Evolutionary conservation across 257 asterid species (phyloP).

Genomic region (Gardenia jasminoides): DNA sequence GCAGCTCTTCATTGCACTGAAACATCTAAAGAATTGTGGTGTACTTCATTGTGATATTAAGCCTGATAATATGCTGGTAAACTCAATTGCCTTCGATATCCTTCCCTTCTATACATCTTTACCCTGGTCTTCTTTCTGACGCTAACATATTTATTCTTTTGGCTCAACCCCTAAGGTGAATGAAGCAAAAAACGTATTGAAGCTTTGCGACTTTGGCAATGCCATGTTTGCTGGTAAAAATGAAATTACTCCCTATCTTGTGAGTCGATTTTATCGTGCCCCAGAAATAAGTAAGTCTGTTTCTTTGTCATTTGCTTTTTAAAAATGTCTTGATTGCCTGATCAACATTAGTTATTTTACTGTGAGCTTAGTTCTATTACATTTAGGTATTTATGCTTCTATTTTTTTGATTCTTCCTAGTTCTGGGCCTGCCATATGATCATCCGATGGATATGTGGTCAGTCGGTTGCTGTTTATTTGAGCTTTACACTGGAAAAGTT

Average conservation of each 20-base stretch:
- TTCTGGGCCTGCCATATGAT: constrained; percentile 88
- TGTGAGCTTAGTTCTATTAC: not conserved
- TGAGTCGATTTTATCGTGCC: constrained; percentile 98
- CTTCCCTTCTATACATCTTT: not conserved
- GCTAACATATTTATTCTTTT: not conserved
- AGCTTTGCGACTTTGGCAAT: constrained; percentile 97
- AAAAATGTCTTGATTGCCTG: not conserved
- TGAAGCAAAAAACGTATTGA: constrained; percentile 86
- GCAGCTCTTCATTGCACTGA: constrained; percentile 91
- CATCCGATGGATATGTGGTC: constrained; percentile 99
- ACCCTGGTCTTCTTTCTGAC: not conserved
- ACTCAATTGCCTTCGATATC: constrained; percentile 20
- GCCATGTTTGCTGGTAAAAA: constrained; percentile 99
- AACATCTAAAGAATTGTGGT: constrained; percentile 90
- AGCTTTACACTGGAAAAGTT: constrained; percentile 92
- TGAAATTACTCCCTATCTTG: constrained; percentile 96
- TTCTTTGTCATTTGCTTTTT: constrained; percentile 4
- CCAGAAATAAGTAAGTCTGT: constrained; percentile 89
- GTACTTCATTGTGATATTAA: constrained; percentile 98
- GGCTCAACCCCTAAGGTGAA: constrained; percentile 52
- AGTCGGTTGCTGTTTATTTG: constrained; percentile 96
- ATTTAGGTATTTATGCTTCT: constrained; percentile 4
- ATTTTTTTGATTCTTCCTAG: constrained; percentile 36
- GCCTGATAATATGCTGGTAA: constrained; percentile 98
- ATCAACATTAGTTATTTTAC: not conserved